A percentile compares a stretch with the other conserved stretches of the same genome.
Conservation (phyloP, 2,329 filamentous ascomycete species). For the Diaporthe batatas region DNA sequence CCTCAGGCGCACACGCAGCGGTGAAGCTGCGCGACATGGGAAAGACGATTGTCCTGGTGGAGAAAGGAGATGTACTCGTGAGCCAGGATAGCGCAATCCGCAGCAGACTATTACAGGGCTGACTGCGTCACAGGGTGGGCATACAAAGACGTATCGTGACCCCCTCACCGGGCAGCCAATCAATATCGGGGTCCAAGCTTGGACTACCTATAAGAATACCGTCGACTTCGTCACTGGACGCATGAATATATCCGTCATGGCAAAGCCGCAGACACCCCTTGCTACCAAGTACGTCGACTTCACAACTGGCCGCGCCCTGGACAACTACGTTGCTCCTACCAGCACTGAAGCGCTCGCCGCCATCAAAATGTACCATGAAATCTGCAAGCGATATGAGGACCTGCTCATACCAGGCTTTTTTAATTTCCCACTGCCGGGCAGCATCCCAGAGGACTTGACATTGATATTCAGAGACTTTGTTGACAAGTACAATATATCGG, state of each 20-base stretch:
- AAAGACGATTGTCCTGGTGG: slow-evolving; percentile 1
- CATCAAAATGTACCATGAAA: background rate
- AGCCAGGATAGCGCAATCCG: background rate
- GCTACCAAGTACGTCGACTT: slow-evolving; percentile 25
- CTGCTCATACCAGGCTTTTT: slow-evolving; percentile 36
- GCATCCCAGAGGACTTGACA: slow-evolving; percentile 4
- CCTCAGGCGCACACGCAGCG: slow-evolving; percentile 25
- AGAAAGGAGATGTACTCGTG: slow-evolving; percentile 25
- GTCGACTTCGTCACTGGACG: slow-evolving; percentile 46
- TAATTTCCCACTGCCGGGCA: slow-evolving; percentile 24
- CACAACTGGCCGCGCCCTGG: background rate
- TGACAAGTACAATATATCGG: slow-evolving; percentile 3
- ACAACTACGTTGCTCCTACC: slow-evolving; percentile 5
- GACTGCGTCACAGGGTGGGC: slow-evolving; percentile 48
- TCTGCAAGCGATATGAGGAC: slow-evolving; percentile 16
- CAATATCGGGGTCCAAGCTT: slow-evolving; percentile 45
- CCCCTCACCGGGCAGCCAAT: slow-evolving; percentile 45
- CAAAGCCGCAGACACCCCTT: background rate
- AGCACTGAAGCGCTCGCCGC: slow-evolving; percentile 6
- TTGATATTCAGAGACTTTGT: slow-evolving; percentile 16
- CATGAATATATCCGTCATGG: slow-evolving; percentile 49
- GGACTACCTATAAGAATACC: slow-evolving; percentile 52
- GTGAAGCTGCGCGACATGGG: slow-evolving; percentile 24
- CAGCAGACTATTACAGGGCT: background rate
- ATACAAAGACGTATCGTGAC: slow-evolving; percentile 50